Evolutionary conservation across 345 rosid species (phyloP), one percentile per base, ranked within the genome.

Genomic region (Pugionium dolabratum): DNA sequence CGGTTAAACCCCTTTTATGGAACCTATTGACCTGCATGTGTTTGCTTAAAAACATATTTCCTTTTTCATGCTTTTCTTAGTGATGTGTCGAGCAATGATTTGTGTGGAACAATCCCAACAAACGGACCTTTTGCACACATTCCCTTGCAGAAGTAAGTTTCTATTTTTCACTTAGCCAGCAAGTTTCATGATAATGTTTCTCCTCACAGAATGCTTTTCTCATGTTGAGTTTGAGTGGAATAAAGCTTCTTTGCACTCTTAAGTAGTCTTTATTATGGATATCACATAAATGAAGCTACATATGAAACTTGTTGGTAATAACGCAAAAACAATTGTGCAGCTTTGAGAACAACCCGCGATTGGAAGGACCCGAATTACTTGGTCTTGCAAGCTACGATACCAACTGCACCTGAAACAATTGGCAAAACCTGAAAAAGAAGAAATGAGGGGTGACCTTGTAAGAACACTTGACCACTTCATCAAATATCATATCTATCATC

Each of bases 81-180:
- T 58, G 97, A 94, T 74, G 95, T 90, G 45, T 81, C 99, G 2
- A 86, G 57, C 80, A 94, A 94, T 81, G 75, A 90, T 80, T 72
- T 94, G 39, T 94, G 99, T 69, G 99, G 99, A 74, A 90, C 99
- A 57, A 90, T 94, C 79, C 97, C 99, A 69, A 81, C 97, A 46
- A 77, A 43, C 3, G 97, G 99, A 43, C 92, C 99, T 52, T 94
- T 94, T 73, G 82, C 81, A 76, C 96, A 77, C 79, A 85, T 93
- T 70, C 94, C 98, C 43, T 37, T 86, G 62, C 82, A 78, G 81
- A 93, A 93, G 98, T 93, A 84, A 67, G 87, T 58, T 66, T 6
- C 42, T 44, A 18, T 31, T 62, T 44, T 3, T 51, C 53, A 49
- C 29, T 66, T 41, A 26, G 4, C 65, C 41, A 35, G 28, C 2